These are phyloP conservation scores for Gloeostereum incarnatum DNA, from an alignment of 768 basidiomycete species.

Conservation along the genomic window DNA sequence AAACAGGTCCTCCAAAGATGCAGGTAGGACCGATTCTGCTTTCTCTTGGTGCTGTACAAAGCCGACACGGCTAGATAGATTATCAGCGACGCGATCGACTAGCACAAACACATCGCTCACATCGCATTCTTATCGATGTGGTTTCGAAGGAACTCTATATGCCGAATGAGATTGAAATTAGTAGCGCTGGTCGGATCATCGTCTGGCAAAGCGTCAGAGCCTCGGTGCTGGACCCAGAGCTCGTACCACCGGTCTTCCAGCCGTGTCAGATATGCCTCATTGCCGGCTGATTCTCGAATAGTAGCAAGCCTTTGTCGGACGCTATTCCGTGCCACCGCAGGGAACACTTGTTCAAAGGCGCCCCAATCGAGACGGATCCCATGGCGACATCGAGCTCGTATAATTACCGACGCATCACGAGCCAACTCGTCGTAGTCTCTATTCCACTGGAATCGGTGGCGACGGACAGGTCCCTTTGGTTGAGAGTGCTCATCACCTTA, in stretches of 20 bases:
- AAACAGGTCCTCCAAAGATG: slow-evolving; percentile 32
- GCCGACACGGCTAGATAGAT: slow-evolving; percentile 47
- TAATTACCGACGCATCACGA: slow-evolving; percentile 75
- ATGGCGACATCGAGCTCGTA: slow-evolving; percentile 67
- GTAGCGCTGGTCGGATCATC: slow-evolving; percentile 54
- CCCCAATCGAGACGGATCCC: slow-evolving; percentile 56
- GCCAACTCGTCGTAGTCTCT: slow-evolving; percentile 83
- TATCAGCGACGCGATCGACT: slow-evolving; percentile 4
- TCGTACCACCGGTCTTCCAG: slow-evolving; percentile 78
- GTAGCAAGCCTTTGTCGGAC: slow-evolving; percentile 61
- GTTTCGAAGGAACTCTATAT: slow-evolving; percentile 71
- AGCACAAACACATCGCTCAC: slow-evolving; percentile 35
- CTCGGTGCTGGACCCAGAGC: slow-evolving; percentile 65
- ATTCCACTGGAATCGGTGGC: slow-evolving; percentile 77
- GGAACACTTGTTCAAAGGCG: slow-evolving; percentile 74
- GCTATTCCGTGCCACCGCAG: slow-evolving; percentile 61
- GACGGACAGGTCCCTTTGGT: slow-evolving; percentile 23
- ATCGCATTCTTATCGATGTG: slow-evolving; percentile 81
- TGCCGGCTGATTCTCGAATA: slow-evolving; percentile 52
- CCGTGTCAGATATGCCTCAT: slow-evolving; percentile 67
- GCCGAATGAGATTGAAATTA: slow-evolving; percentile 75
- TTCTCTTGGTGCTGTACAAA: slow-evolving; percentile 36
- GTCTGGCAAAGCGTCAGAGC: slow-evolving; percentile 61
- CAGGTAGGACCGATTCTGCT: slow-evolving; percentile 25
- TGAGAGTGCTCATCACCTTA: too few species aligned